Percentiles rank a stretch among this genome's conserved stretches.
These are phyloP conservation scores for Alternaria tenuissima DNA, from an alignment of 2,329 filamentous ascomycete genomes.

Conservation along the genomic window DNA sequence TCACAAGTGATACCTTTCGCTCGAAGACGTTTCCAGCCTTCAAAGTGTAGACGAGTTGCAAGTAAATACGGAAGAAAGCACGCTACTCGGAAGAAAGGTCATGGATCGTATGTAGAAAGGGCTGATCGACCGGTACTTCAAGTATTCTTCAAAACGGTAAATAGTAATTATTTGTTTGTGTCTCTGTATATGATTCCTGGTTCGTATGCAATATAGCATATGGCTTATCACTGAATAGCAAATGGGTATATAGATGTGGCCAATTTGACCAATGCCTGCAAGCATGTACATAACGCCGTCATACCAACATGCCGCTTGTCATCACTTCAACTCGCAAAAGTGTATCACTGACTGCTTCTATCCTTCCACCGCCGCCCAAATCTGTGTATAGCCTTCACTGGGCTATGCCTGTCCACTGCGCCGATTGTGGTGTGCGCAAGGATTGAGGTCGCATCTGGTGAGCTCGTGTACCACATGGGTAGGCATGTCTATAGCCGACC, in stretches of 20 bases:
- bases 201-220: slow-evolving; percentile 1
- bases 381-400: neutral
- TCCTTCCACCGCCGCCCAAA: neutral
- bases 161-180: neutral
- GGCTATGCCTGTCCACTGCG: neutral
- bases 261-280: neutral
- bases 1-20: too few species aligned
- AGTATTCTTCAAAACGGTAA: neutral
- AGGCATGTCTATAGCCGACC: neutral
- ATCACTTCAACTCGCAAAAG: neutral
- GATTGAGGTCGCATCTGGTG: neutral
- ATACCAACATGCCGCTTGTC: neutral
- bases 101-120: too few species aligned
- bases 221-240: neutral
- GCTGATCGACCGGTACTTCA: neutral
- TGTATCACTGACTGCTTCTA: neutral
- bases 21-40: too few species aligned
- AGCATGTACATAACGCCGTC: slow-evolving; percentile 6
- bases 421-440: neutral
- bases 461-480: neutral
- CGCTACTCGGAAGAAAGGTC: too few species aligned
- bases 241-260: slow-evolving; percentile 15
- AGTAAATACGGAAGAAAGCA: too few species aligned
- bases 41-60: too few species aligned
- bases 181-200: neutral